A percentile compares a stretch with the other conserved stretches of the same genome.
These are phyloP conservation scores for Fusarium albosuccineum DNA, from an alignment of 2,329 filamentous ascomycete species.

Conservation along the genomic window DNA sequence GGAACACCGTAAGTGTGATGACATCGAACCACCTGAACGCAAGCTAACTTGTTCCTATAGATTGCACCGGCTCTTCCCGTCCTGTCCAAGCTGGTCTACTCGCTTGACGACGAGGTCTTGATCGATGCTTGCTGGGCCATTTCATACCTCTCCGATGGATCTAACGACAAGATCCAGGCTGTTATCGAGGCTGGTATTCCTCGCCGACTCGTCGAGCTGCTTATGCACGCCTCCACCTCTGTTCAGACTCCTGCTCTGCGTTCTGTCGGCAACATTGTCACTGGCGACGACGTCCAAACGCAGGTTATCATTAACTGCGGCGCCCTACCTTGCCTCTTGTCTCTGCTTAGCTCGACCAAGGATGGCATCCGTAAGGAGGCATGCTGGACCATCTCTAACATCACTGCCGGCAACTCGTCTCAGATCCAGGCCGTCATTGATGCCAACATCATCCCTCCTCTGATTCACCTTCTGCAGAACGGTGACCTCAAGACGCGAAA, in stretches of 20 bases:
- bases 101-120: constrained; percentile 95
- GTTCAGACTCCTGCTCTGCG: constrained; percentile 97
- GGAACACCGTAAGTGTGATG: constrained; percentile 81
- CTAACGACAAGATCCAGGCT: constrained; percentile 99
- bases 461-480: constrained; percentile 96
- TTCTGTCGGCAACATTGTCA: constrained; percentile 98
- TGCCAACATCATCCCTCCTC: constrained; percentile 93
- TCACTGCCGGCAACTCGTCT: constrained; percentile 96
- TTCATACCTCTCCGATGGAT: constrained; percentile 96
- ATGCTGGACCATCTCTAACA: constrained; percentile 99
- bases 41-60: constrained; percentile 59
- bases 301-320: constrained; percentile 99
- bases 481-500: constrained; percentile 99
- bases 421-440: constrained; percentile 98
- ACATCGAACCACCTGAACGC: constrained; percentile 10
- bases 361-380: constrained; percentile 99
- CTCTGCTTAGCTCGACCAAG: constrained; percentile 95
- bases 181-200: constrained; percentile 99
- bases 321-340: constrained; percentile 90
- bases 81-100: constrained; percentile 97
- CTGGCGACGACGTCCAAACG: constrained; percentile 97
- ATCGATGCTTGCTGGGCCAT: constrained; percentile 99
- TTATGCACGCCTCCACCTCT: constrained; percentile 98
- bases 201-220: constrained; percentile 92
- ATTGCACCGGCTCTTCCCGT: constrained; percentile 96